Conservation (phyloP, 768 basidiomycete species). For the Tylopilus felleus region DNA sequence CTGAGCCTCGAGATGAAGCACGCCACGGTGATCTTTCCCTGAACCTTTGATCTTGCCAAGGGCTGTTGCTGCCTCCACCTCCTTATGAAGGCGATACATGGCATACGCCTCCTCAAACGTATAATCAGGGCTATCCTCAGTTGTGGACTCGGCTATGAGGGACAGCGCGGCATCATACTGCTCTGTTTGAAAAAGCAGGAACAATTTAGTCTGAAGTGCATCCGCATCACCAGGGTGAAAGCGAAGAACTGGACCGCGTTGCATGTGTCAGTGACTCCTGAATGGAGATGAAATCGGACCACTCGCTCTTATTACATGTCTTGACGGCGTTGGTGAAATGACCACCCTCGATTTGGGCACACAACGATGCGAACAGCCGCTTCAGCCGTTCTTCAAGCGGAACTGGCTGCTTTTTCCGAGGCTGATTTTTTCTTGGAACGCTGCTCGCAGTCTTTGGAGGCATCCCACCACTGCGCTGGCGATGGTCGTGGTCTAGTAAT, state of each 20-base stretch:
- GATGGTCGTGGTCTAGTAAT: slow-evolving; percentile 10
- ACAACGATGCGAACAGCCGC: slow-evolving; percentile 72
- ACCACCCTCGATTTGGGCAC: slow-evolving; percentile 87
- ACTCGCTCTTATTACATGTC: slow-evolving; percentile 89
- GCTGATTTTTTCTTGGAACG: slow-evolving; percentile 3
- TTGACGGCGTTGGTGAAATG: slow-evolving; percentile 82
- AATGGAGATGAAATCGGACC: slow-evolving; percentile 19
- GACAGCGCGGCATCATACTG: slow-evolving; percentile 68
- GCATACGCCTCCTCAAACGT: slow-evolving; percentile 79
- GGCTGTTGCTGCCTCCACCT: slow-evolving; percentile 59
- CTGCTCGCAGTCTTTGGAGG: slow-evolving; percentile 14
- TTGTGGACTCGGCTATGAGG: slow-evolving; percentile 40
- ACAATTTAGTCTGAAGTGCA: slow-evolving; percentile 80
- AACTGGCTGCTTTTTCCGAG: slow-evolving; percentile 23
- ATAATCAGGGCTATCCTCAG: slow-evolving; percentile 11
- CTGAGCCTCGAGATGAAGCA: slow-evolving; percentile 82
- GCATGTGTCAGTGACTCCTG: slow-evolving; percentile 18
- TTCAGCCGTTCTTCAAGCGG: slow-evolving; percentile 36
- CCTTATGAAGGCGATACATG: slow-evolving; percentile 78
- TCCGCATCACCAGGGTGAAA: slow-evolving; percentile 66
- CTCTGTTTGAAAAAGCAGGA: slow-evolving; percentile 83
- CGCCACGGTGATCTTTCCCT: slow-evolving; percentile 52
- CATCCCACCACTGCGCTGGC: slow-evolving; percentile 16
- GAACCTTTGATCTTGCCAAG: slow-evolving; percentile 47
- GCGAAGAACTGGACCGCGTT: slow-evolving; percentile 54